Evolutionary conservation across 1,139 yeast genomes (phyloP), one percentile per base, ranked within the genome.

Genomic region (Candida sp.): DNA sequence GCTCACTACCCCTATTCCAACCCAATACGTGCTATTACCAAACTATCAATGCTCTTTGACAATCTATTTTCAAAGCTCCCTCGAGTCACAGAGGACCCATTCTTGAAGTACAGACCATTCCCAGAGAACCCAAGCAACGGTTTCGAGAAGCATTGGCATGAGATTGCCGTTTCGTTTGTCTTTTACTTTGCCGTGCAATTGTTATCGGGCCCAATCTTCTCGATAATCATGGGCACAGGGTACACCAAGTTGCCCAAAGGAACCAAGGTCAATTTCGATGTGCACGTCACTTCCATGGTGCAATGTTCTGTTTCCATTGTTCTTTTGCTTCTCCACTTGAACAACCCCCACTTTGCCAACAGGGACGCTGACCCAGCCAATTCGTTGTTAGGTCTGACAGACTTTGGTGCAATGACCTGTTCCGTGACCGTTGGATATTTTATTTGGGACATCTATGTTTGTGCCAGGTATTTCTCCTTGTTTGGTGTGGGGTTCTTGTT

Each of bases 261-360:
- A 55, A 77, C 81, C 34, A 75, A 75, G 61, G 67, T 87, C 60
- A 93, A 94, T 67, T 90, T 90, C 63, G 96, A 92, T 66, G 87
- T 93, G 59, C 97, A 94, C 67, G 81, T 89, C 22, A 97, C 92
- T 3, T 90, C 98, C 3, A 88, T 88, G 83, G 78, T 92, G 38
- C 98, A 94, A 68, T 82, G 93, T 50, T 52, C 86, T 3, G 56
- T 87, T 41, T 86, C 92, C 45, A 63, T 88, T 47, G 62, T 66
- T 6, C 61, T 84, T 7, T 77, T 86, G 40, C 61, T 80, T 41
- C 94, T 94, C 0, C 72, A 85, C 66, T 84, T 88, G 72, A 71
- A 74, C 57, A 83, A 82, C 56, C 75, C 78, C 2, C 67, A 70
- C 46, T 71, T 75, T 52, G 64, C 67, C 22, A 81, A 83, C 54